Base-by-base conservation (phyloP, 2,329 filamentous ascomycete species). In the Neopestalotiopsis clavispora region DNA sequence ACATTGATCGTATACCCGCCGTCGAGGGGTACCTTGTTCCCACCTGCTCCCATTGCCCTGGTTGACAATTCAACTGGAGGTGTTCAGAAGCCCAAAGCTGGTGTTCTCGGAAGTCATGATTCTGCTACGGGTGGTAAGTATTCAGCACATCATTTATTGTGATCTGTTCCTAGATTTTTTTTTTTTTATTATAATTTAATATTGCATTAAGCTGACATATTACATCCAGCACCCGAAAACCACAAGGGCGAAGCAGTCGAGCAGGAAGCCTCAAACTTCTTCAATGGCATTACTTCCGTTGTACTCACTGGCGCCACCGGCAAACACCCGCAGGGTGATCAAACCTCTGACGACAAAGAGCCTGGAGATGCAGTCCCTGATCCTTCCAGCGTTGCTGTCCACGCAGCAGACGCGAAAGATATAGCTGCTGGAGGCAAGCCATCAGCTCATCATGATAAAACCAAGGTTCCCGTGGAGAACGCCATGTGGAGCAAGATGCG, bases 171-270 rank as follows among this genome's bases (percentile, higher is more conserved):
- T 7, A 38, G 34, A 38, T n/a, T n/a, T n/a, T n/a, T 38, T 38
- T 10, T 4, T 28, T 4, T 28, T 28, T 28, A 28, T 28, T 28
- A 28, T 28, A 28, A 28, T 4, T 28, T 3, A 38, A 38, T 6
- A 10, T 6, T 2, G 34, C 34, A 38, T 7, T 38, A 38, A 38
- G 34, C 34, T 38, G 1, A 38, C 34, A 38, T 38, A 38, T 38
- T 38, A 7, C 5, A 38, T 38, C 34, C 34, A 13, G 94, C 94
- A 0, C 91, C 93, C 0, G 93, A 97, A 77, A 93, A 94, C 72
- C 89, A 94, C 80, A 91, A 94, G 76, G 94, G 94, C 32, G 93
- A 96, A 77, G 92, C 93, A 0, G 92, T 94, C 1, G 94, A 97
- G 77, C 89, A 92, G 70, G 94, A 97, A 78, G 94, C 94, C 1